Evolutionary conservation across 352 stramenopile species (phyloP).

Genomic region (Vaucheria bursata): DNA sequence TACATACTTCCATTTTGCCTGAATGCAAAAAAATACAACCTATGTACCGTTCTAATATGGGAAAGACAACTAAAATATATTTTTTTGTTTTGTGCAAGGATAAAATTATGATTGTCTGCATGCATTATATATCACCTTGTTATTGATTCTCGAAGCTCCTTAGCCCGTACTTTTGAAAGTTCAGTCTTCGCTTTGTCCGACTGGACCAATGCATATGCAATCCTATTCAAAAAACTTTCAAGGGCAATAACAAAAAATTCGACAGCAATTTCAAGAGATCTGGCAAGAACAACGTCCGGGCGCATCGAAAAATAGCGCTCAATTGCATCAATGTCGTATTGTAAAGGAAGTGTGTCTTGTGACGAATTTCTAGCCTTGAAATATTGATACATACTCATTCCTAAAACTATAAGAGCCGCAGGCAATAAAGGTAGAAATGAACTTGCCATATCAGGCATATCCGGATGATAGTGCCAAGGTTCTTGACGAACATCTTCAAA

Average conservation of each 20-base stretch:
- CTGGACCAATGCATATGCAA: neutral
- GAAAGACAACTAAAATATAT: too few species aligned
- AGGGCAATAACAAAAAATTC: neutral
- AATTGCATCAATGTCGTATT: neutral
- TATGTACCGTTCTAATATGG: too few species aligned
- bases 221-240: neutral
- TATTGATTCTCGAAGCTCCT: neutral
- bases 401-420: neutral
- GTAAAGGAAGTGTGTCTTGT: neutral
- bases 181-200: neutral
- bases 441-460: neutral
- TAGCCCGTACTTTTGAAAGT: neutral
- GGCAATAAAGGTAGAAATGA: too few species aligned
- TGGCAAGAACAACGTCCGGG: neutral
- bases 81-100: too few species aligned
- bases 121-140: too few species aligned
- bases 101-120: too few species aligned
- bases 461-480: neutral
- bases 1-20: too few species aligned
- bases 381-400: neutral
- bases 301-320: neutral
- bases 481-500: neutral
- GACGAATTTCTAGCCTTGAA: neutral
- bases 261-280: neutral
- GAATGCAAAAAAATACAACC: too few species aligned